phyloP scores from a whole-genome alignment of 208 protist genomes.

The Polymyxa betae region DNA sequence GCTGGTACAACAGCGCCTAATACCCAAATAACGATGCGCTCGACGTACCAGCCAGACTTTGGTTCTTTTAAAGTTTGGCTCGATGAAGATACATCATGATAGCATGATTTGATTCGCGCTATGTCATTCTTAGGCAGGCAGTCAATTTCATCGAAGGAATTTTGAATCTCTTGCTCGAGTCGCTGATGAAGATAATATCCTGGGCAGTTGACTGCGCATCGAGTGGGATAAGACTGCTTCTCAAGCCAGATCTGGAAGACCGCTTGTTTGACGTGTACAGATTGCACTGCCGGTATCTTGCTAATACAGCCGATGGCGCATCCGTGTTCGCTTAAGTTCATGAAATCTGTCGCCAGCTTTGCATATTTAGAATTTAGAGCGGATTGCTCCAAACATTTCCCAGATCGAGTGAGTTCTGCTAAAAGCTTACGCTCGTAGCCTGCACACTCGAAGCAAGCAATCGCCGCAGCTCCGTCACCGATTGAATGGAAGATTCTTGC shows the following conservation, averaged over 20 bases:
- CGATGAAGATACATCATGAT: neutral
- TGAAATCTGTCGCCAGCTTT: neutral
- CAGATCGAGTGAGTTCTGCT: neutral
- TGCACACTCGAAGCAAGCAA: neutral
- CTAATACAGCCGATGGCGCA: neutral
- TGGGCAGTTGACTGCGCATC: neutral
- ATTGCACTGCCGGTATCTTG: neutral
- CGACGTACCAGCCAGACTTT: neutral
- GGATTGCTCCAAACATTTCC: neutral
- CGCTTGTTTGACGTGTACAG: neutral
- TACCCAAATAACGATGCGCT: neutral
- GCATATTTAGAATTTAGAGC: neutral
- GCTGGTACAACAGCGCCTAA: neutral
- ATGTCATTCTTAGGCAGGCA: neutral
- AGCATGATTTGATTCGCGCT: neutral
- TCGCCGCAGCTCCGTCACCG: neutral
- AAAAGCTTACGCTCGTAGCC: neutral
- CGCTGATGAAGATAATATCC: neutral
- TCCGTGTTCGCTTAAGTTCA: neutral
- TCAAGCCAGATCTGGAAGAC: neutral
- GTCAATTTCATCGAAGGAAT: neutral
- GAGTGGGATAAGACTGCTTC: neutral
- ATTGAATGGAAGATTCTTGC: neutral
- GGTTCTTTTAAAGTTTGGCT: neutral
- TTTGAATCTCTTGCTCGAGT: neutral